A percentile compares a stretch with the other conserved stretches of the same genome.
Evolutionary conservation across 768 basidiomycete species (phyloP).

Genomic region (Lanmaoa rubissima): DNA sequence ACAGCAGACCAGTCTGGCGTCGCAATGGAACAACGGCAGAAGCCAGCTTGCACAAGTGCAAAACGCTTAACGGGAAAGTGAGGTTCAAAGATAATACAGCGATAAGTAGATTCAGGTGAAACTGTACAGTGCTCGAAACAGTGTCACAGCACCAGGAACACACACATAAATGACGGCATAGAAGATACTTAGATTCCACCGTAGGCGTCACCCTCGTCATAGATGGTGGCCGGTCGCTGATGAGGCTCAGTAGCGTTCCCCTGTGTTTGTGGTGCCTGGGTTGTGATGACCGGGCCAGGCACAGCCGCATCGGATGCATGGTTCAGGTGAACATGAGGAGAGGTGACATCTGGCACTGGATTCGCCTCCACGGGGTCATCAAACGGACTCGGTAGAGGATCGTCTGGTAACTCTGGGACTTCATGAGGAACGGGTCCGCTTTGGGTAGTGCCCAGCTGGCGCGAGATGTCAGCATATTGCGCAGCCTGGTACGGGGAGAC

Average conservation of each 20-base stretch:
- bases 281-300: conserved; percentile 8
- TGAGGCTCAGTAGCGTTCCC: conserved; percentile 13
- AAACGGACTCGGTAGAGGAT: conserved; percentile 30
- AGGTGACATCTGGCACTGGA: conserved; percentile 22
- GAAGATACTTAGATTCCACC: conserved; percentile 52
- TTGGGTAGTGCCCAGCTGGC: conserved; percentile 43
- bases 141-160: conserved; percentile 11
- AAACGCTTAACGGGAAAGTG: neutral
- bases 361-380: conserved; percentile 18
- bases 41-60: conserved; percentile 22
- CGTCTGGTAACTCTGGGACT: conserved; percentile 15
- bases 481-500: conserved; percentile 73
- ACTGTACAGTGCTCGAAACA: conserved; percentile 19
- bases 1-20: conserved; percentile 27
- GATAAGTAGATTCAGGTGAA: conserved; percentile 16
- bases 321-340: conserved; percentile 33
- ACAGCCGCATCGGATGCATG: conserved; percentile 18
- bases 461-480: conserved; percentile 71
- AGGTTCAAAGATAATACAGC: conserved; percentile 24
- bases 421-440: conserved; percentile 17
- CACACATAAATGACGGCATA: conserved; percentile 1
- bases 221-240: conserved; percentile 48
- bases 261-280: conserved; percentile 10
- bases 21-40: conserved; percentile 22
- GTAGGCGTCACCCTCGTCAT: conserved; percentile 67